phyloP scores from a whole-genome alignment of 2,329 filamentous ascomycete genomes.

The Rasamsonia emersonii region DNA sequence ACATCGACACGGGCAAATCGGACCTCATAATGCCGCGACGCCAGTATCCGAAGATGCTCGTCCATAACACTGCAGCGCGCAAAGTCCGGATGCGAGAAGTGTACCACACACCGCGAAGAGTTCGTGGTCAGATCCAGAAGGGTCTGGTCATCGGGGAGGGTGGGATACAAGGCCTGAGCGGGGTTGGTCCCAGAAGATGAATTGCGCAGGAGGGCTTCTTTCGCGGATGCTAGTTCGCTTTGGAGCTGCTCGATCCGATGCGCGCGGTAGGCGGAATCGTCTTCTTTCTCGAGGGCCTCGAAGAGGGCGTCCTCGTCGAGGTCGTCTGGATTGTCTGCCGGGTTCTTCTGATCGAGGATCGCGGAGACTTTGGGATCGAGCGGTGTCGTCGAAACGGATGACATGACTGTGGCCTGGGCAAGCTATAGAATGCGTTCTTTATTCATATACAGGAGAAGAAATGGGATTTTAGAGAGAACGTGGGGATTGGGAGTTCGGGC shows the following conservation, averaged over 20 bases:
- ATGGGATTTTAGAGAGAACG: too few relatives aligned
- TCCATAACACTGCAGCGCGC: constrained; percentile 56
- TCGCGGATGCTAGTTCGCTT: constrained; percentile 44
- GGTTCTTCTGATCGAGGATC: constrained; percentile 11
- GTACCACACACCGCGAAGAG: constrained; percentile 49
- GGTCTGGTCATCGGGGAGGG: constrained; percentile 44
- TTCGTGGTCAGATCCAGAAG: constrained; percentile 54
- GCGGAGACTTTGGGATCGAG: constrained; percentile 8
- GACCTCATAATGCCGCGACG: constrained; percentile 31
- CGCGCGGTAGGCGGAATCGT: constrained; percentile 48
- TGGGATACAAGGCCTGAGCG: constrained; percentile 23
- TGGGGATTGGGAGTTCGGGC: too few relatives aligned
- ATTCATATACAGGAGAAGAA: too few relatives aligned
- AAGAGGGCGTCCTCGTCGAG: constrained; percentile 54
- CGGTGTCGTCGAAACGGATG: too few relatives aligned
- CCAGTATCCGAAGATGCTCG: constrained; percentile 43
- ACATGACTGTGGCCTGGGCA: too few relatives aligned
- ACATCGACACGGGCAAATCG: constrained; percentile 40
- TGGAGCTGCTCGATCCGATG: constrained; percentile 53
- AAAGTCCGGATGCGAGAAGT: constrained; percentile 59
- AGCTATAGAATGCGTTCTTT: too few relatives aligned
- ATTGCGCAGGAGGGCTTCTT: constrained; percentile 34
- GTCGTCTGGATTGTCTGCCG: constrained; percentile 27
- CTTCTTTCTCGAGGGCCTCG: constrained; percentile 45
- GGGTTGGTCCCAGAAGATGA: constrained; percentile 7